These are phyloP conservation scores for Lithohypha guttulata DNA, from an alignment of 2,329 filamentous ascomycete genomes.

Conservation along the genomic window DNA sequence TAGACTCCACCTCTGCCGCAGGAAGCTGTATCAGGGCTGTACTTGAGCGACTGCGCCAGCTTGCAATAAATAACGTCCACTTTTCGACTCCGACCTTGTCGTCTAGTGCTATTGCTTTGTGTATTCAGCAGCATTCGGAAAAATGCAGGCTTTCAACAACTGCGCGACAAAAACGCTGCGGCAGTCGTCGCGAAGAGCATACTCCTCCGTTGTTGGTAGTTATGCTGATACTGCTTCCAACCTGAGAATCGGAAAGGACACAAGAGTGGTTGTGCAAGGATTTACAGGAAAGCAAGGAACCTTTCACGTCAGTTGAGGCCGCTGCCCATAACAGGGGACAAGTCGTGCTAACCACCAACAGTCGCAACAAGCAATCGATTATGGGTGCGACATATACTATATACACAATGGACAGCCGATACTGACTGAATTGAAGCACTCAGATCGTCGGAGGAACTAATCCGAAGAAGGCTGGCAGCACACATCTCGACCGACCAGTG, in stretches of 20 bases:
- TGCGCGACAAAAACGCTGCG: constrained; percentile 58
- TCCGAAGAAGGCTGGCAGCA: constrained; percentile 91
- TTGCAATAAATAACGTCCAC: no score
- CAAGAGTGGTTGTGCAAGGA: constrained; percentile 92
- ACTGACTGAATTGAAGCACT: constrained; percentile 54
- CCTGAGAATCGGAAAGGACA: constrained; percentile 84
- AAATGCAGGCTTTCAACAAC: constrained; percentile 79
- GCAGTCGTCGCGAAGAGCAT: constrained; percentile 57
- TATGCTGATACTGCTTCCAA: constrained; percentile 66
- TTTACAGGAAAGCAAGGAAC: constrained; percentile 97
- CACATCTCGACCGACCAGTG: constrained; percentile 83
- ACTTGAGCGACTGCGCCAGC: no score
- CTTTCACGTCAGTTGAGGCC: constrained; percentile 48
- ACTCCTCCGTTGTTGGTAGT: constrained; percentile 59
- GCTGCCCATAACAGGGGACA: constrained; percentile 8
- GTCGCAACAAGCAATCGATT: constrained; percentile 94
- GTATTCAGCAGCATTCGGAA: neutral
- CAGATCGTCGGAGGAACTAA: constrained; percentile 97
- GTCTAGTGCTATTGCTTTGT: no score
- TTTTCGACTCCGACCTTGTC: no score
- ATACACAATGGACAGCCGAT: neutral
- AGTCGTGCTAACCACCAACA: constrained; percentile 47
- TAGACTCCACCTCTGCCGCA: no score
- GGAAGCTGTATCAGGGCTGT: no score
- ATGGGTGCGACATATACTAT: constrained; percentile 52